phyloP scores from a whole-genome alignment of 2,329 filamentous ascomycete genomes.

The Xylaria sp. region DNA sequence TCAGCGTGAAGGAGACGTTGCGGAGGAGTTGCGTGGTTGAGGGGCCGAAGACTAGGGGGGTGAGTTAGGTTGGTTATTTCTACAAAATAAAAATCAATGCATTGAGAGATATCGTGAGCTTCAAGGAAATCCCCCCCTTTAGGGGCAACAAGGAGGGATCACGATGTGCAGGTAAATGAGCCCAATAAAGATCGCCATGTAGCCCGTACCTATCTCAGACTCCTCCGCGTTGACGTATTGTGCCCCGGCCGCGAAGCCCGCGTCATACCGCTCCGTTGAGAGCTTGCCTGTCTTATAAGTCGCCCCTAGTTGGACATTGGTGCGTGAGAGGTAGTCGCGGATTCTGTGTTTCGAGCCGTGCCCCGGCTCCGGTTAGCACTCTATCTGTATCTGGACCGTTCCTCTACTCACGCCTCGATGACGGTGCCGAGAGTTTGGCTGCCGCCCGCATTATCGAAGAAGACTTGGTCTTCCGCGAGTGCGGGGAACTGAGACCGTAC shows the following conservation, averaged over 20 bases:
- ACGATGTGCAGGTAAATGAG: not conserved
- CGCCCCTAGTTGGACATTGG: slow-evolving; percentile 81
- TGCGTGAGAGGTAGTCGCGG: slow-evolving; percentile 71
- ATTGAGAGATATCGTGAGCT: not conserved
- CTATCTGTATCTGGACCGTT: not conserved
- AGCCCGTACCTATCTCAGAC: slow-evolving; percentile 69
- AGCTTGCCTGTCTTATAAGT: slow-evolving; percentile 70
- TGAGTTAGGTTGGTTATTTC: slow-evolving; percentile 4
- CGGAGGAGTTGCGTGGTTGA: slow-evolving; percentile 82
- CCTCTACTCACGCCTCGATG: slow-evolving; percentile 67
- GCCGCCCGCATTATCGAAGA: slow-evolving; percentile 82
- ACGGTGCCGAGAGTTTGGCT: slow-evolving; percentile 76
- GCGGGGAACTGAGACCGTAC: slow-evolving; percentile 75
- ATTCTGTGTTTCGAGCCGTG: slow-evolving; percentile 59
- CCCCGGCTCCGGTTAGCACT: not conserved
- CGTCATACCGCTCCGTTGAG: slow-evolving; percentile 68
- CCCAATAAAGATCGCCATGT: too few species aligned
- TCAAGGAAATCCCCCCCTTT: not conserved
- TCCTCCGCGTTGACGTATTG: slow-evolving; percentile 74
- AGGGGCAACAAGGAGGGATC: not conserved
- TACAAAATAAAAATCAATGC: not conserved
- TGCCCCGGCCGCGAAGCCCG: slow-evolving; percentile 73
- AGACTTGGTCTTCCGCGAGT: slow-evolving; percentile 73
- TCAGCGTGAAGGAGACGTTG: slow-evolving; percentile 70
- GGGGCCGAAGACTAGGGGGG: slow-evolving; percentile 69